Percentiles rank a stretch among this genome's conserved stretches.
These are phyloP conservation scores for Chytriomyces sp. DNA, from an alignment of 192 early-diverging fungal species.

Conservation along the genomic window DNA sequence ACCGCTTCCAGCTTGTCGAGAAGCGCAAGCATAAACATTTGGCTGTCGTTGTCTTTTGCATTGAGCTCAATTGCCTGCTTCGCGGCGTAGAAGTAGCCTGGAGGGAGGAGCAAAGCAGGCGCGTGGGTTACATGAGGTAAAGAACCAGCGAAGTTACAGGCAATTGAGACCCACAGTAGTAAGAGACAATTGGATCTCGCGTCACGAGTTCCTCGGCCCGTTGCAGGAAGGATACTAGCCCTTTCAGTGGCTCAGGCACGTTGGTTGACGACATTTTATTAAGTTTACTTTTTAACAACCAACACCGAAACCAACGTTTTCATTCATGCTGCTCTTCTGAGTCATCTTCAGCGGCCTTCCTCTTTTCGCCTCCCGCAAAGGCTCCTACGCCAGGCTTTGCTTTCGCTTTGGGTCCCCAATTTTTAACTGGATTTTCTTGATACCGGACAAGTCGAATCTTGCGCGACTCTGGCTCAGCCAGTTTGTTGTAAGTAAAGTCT, in stretches of 20 bases:
- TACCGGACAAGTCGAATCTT: conserved; percentile 87
- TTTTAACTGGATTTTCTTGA: conserved; percentile 92
- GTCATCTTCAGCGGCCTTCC: conserved; percentile 1
- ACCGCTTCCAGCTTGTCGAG: conserved; percentile 85
- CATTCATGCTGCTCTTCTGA: conserved; percentile 12
- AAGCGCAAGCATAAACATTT: conserved; percentile 68
- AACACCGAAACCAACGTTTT: background rate
- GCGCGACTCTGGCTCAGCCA: conserved; percentile 76
- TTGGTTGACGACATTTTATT: conserved; percentile 13
- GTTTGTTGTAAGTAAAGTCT: conserved; percentile 65
- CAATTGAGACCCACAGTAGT: conserved; percentile 78
- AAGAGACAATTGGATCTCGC: conserved; percentile 87
- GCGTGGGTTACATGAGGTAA: background rate
- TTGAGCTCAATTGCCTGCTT: conserved; percentile 73
- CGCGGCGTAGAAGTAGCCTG: conserved; percentile 84
- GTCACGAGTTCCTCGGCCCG: conserved; percentile 77
- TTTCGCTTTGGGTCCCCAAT: conserved; percentile 93
- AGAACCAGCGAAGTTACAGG: background rate
- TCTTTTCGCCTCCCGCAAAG: background rate
- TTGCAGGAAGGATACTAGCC: conserved; percentile 79
- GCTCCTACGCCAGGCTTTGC: conserved; percentile 23
- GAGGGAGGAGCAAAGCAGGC: background rate
- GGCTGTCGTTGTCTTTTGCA: conserved; percentile 53
- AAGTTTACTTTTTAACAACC: background rate
- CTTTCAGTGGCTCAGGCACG: conserved; percentile 52